These are phyloP conservation scores for Aspergillus sp. DNA, from an alignment of 2,329 filamentous ascomycete species.

Conservation along the genomic window DNA sequence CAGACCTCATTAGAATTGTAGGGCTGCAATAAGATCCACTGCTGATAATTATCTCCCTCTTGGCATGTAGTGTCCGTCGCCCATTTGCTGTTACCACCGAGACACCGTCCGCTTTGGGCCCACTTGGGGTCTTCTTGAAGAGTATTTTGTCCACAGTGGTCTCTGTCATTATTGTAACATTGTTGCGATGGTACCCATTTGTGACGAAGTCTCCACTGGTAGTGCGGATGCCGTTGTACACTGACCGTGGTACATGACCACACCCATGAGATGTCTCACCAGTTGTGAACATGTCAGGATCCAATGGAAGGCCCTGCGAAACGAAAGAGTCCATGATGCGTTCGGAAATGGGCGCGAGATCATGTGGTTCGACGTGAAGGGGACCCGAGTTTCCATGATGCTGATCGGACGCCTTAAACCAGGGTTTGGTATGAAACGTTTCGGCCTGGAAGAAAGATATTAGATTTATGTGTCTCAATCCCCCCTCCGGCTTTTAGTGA, in stretches of 20 bases:
- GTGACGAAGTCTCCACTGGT: conserved; percentile 58
- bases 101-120: conserved; percentile 46
- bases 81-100: conserved; percentile 33
- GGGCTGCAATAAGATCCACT: conserved; percentile 56
- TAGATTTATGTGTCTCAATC: neutral
- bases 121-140: conserved; percentile 39
- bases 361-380: conserved; percentile 59
- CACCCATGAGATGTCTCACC: conserved; percentile 57
- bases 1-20: conserved; percentile 56
- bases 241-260: conserved; percentile 57
- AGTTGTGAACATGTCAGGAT: conserved; percentile 61
- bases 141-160: conserved; percentile 57
- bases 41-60: conserved; percentile 52
- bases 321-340: conserved; percentile 57
- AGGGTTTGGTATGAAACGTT: conserved; percentile 59
- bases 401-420: conserved; percentile 54
- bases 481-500: neutral
- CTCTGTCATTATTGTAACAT: conserved; percentile 53
- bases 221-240: conserved; percentile 54
- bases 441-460: conserved; percentile 47
- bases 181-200: conserved; percentile 44
- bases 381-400: conserved; percentile 56
- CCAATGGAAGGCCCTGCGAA: conserved; percentile 56
- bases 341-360: conserved; percentile 60
- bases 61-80: conserved; percentile 40